Conservation (phyloP, 306 rosid genomes). For the Sicyos edulis region DNA sequence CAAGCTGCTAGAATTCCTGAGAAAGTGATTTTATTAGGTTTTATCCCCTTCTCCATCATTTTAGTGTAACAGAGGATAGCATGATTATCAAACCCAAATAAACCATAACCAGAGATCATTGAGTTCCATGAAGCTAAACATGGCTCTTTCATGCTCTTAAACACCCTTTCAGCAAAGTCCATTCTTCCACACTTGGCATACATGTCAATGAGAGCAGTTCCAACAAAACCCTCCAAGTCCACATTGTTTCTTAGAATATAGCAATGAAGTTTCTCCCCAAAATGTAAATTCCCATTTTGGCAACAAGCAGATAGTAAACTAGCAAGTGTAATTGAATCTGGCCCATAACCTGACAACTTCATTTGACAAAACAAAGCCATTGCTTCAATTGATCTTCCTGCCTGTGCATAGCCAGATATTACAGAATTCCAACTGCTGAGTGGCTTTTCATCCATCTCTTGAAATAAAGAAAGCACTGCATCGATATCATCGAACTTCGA, state of each 20-base stretch:
- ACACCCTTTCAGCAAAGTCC: slow-evolving; percentile 57
- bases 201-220: slow-evolving; percentile 50
- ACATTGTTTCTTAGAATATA: too few relatives aligned
- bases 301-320: too few relatives aligned
- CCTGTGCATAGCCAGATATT: slow-evolving; percentile 13
- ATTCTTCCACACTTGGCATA: slow-evolving; percentile 61
- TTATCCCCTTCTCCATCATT: slow-evolving; percentile 45
- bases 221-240: too few relatives aligned
- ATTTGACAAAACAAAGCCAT: slow-evolving; percentile 12
- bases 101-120: slow-evolving; percentile 63
- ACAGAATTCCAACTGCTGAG: slow-evolving; percentile 13
- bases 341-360: slow-evolving; percentile 6
- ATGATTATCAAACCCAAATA: slow-evolving; percentile 56
- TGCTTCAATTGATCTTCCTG: slow-evolving; percentile 12
- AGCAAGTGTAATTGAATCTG: too few relatives aligned
- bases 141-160: slow-evolving; percentile 54
- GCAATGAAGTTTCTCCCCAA: too few relatives aligned
- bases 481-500: slow-evolving; percentile 7
- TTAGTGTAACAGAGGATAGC: slow-evolving; percentile 43
- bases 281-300: too few relatives aligned
- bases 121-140: slow-evolving; percentile 67
- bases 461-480: slow-evolving; percentile 10
- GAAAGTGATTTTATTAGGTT: slow-evolving; percentile 55
- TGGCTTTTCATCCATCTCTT: slow-evolving; percentile 5
- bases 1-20: slow-evolving; percentile 60